Base-by-base conservation (phyloP, 208 protist species). In the Strigomonas culicis region DNA sequence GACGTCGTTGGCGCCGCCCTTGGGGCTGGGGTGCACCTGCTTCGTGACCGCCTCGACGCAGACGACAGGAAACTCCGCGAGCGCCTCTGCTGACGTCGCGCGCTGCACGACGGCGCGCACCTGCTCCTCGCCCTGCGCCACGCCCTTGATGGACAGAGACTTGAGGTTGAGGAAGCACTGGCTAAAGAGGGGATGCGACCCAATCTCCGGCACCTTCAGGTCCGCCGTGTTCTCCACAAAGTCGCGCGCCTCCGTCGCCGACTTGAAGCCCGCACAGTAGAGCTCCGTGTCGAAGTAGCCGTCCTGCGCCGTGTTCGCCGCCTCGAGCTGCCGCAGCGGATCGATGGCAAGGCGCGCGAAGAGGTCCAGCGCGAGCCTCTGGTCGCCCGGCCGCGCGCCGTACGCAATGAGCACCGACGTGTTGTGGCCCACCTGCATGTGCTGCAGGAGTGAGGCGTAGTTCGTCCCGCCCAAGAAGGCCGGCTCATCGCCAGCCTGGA, bases 131-230 rank as follows among this genome's bases (percentile, higher is more conserved):
- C 63, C 41, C 61, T 51, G 32, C 4, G 50, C 46, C 1, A 52
- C 51, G 4, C 67, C 52, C 28, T 62, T 58, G 58, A 86, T 55
- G 1, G 56, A 46, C 15, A 74, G 59, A 31, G 65, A 47, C n/a
- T 57, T 66, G 31, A 77, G 57, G 62, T 85, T 81, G 70, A 82
- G 72, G 31, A 89, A 78, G 59, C 71, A 72, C 11, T 76, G 66
- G 22, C 82, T 79, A 31, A 77, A 89, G 21, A 85, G 66, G 21
- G 82, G 82, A 52, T 82, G 72, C 1, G 82, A 85, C 59, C 79
- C 82, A 17, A 85, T 58, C 36, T 79, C 68, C 0, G 67, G 30
- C 24, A 36, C 32, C 63, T 71, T 82, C 21, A 53, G 36, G 27
- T 36, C 34, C 19, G 59, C 61, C 6, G 22, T 28, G 30, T 36